Conservation (phyloP, 768 basidiomycete genomes). For the Boletus tomentosulus region DNA sequence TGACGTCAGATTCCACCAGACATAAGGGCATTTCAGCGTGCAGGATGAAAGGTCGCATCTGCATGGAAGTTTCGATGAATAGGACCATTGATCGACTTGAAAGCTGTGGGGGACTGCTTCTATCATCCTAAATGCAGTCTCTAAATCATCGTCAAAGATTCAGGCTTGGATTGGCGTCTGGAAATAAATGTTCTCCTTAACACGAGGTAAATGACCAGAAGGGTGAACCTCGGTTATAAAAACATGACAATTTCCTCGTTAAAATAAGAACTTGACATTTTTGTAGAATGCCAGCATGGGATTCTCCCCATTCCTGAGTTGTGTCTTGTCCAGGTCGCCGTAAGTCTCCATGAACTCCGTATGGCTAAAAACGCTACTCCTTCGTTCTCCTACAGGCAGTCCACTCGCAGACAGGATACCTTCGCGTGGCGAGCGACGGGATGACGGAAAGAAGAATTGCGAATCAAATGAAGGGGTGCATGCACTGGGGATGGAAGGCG, state of each 20-base stretch:
- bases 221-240: not conserved
- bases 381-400: constrained; percentile 74
- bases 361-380: constrained; percentile 82
- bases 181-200: not conserved
- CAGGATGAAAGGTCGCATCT: no score
- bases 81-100: no score
- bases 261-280: constrained; percentile 93
- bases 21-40: no score
- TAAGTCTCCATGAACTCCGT: constrained; percentile 86
- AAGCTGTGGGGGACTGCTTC: no score
- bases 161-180: no score
- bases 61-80: no score
- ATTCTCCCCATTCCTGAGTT: constrained; percentile 77
- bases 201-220: not conserved
- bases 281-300: constrained; percentile 86
- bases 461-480: constrained; percentile 51
- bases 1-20: no score
- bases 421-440: constrained; percentile 58
- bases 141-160: no score
- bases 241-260: constrained; percentile 13
- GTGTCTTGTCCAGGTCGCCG: constrained; percentile 68
- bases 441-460: constrained; percentile 62
- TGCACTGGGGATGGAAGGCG: constrained; percentile 49
- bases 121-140: no score
- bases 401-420: constrained; percentile 74